Conservation (phyloP, 495 filamentous ascomycete genomes). For the Polyplosphaeria fusca region DNA sequence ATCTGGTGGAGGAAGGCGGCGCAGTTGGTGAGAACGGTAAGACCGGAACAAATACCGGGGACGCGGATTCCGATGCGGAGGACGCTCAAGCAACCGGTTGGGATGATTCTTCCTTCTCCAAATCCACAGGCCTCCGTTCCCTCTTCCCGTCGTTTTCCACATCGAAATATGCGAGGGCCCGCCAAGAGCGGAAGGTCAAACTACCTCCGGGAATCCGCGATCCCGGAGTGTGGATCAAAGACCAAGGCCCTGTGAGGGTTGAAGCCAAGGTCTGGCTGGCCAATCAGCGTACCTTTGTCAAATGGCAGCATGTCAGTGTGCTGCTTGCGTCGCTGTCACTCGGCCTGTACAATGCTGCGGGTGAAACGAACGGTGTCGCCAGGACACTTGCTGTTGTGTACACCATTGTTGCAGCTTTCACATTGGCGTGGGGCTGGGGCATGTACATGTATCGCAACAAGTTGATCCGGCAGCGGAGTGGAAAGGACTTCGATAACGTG, state of each 20-base stretch:
- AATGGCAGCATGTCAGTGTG: slow-evolving; percentile 92
- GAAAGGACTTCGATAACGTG: slow-evolving; percentile 86
- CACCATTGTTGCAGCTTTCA: slow-evolving; percentile 74
- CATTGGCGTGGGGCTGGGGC: slow-evolving; percentile 81
- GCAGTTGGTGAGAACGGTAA: slow-evolving; percentile 33
- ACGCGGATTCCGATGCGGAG: slow-evolving; percentile 47
- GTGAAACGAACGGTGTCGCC: slow-evolving; percentile 65
- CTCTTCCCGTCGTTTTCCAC: slow-evolving; percentile 72
- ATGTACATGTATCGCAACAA: slow-evolving; percentile 70
- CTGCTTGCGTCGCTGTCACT: slow-evolving; percentile 79
- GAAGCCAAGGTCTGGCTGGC: slow-evolving; percentile 98
- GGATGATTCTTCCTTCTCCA: slow-evolving; percentile 32
- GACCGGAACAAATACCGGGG: slow-evolving; percentile 34
- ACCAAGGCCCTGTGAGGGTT: slow-evolving; percentile 81
- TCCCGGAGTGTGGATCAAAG: slow-evolving; percentile 84
- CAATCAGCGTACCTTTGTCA: slow-evolving; percentile 95
- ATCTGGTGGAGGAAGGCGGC: slow-evolving; percentile 22
- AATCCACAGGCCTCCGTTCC: slow-evolving; percentile 46
- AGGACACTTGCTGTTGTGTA: slow-evolving; percentile 75
- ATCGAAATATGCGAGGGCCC: slow-evolving; percentile 63
- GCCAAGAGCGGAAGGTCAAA: slow-evolving; percentile 36
- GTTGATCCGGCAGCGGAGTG: slow-evolving; percentile 80
- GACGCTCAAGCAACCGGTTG: slow-evolving; percentile 28
- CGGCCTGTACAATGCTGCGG: slow-evolving; percentile 82
- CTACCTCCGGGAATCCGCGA: slow-evolving; percentile 84